Conservation (phyloP, 2,329 filamentous ascomycete genomes). For the Madurella mycetomatis region DNA sequence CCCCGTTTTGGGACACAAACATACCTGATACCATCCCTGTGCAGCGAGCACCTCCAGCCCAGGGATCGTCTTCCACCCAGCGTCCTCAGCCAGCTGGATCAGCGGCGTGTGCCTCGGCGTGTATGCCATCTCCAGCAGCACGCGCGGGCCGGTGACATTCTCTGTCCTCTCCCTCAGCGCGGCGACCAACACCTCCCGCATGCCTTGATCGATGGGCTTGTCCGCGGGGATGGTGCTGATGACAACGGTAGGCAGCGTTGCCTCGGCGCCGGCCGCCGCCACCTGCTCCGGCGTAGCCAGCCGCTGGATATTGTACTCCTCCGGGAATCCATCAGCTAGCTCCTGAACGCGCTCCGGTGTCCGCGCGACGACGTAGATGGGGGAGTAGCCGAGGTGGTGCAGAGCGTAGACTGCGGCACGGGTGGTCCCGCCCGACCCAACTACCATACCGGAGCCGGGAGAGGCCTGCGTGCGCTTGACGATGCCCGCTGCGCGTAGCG, state of each 20-base stretch:
- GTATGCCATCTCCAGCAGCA: slow-evolving; percentile 94
- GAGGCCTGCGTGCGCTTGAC: slow-evolving; percentile 31
- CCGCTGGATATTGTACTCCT: slow-evolving; percentile 64
- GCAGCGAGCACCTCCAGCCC: slow-evolving; percentile 85
- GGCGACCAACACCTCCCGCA: slow-evolving; percentile 60
- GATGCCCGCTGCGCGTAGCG: slow-evolving; percentile 66
- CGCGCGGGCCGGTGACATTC: slow-evolving; percentile 39
- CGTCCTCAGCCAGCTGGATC: slow-evolving; percentile 75
- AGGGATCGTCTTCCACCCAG: slow-evolving; percentile 77
- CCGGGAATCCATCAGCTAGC: slow-evolving; percentile 69
- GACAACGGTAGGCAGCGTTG: slow-evolving; percentile 61
- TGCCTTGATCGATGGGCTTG: slow-evolving; percentile 67
- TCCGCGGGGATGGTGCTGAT: slow-evolving; percentile 91
- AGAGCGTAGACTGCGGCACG: slow-evolving; percentile 88
- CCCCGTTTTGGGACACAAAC: slow-evolving; percentile 26
- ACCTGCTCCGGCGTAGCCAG: slow-evolving; percentile 51
- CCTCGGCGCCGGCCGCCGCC: slow-evolving; percentile 43
- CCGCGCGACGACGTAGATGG: slow-evolving; percentile 83
- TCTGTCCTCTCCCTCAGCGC: slow-evolving; percentile 40
- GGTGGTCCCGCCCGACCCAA: slow-evolving; percentile 88
- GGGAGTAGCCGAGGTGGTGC: slow-evolving; percentile 74
- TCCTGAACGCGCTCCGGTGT: slow-evolving; percentile 62
- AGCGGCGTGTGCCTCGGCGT: slow-evolving; percentile 78
- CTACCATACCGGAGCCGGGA: slow-evolving; percentile 64
- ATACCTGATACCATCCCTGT: slow-evolving; percentile 83